Evolutionary conservation across 352 stramenopile species (phyloP).

Genomic region (Globisporangium megalacanthum): DNA sequence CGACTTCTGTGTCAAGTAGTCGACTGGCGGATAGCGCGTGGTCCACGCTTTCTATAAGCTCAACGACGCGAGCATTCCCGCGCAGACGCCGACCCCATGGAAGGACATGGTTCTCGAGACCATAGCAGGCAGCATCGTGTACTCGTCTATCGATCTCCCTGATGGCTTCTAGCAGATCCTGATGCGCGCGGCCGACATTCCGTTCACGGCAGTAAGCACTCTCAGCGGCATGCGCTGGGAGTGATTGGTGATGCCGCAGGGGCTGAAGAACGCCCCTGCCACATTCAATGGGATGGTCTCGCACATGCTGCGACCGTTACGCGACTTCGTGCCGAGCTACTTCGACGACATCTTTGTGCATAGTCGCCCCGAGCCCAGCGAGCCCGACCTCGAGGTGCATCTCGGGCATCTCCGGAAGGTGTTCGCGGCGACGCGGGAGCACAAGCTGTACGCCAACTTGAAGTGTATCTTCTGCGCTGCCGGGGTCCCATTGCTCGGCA

Average conservation of each 20-base stretch:
- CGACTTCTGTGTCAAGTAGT: constrained; percentile 26
- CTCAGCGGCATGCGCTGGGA: constrained; percentile 20
- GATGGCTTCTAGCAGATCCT: constrained; percentile 30
- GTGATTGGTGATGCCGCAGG: constrained; percentile 22
- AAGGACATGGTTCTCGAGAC: constrained; percentile 23
- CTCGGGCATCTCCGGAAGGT: not conserved
- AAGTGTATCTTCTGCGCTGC: constrained; percentile 2
- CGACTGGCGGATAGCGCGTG: constrained; percentile 18
- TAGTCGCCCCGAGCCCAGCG: not conserved
- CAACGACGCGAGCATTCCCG: constrained; percentile 20
- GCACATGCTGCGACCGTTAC: not conserved
- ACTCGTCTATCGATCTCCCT: constrained; percentile 20
- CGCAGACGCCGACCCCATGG: constrained; percentile 23
- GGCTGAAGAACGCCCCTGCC: constrained; percentile 17
- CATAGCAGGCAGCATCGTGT: constrained; percentile 24
- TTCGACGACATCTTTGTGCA: constrained; percentile 8
- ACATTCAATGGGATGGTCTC: constrained; percentile 23
- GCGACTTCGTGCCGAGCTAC: constrained; percentile 5
- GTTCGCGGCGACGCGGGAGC: not conserved
- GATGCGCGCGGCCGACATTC: constrained; percentile 13
- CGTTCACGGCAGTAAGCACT: constrained; percentile 17
- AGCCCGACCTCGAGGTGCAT: not conserved
- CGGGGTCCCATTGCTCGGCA: not conserved
- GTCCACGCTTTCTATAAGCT: constrained; percentile 32
- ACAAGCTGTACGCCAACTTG: constrained; percentile 5